Percentiles rank a stretch among this genome's conserved stretches.
These are phyloP conservation scores for Epichloe typhina DNA, from an alignment of 2,329 filamentous ascomycete species.

Conservation along the genomic window DNA sequence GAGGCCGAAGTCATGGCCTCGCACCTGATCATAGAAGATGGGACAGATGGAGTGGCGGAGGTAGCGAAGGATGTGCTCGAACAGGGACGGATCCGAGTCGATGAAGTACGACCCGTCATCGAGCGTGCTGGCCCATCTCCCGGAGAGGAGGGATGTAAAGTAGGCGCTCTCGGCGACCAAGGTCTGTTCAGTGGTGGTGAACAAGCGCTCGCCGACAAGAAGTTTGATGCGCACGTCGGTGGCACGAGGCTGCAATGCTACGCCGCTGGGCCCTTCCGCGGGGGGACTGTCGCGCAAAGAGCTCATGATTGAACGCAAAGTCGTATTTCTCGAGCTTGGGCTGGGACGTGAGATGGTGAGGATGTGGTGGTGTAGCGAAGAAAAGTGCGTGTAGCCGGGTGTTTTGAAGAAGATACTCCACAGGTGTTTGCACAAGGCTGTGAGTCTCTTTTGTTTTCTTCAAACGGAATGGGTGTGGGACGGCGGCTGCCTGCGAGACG, in stretches of 20 bases:
- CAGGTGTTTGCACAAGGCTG: no score
- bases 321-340: no score
- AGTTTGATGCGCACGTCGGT: background rate
- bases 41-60: conserved; percentile 21
- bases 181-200: background rate
- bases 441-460: no score
- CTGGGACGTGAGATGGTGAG: no score
- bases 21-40: conserved; percentile 16
- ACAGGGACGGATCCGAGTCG: conserved; percentile 23
- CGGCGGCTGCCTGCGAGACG: no score
- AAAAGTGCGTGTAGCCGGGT: no score
- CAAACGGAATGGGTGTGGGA: no score
- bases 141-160: background rate
- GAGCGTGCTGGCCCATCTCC: background rate
- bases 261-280: background rate
- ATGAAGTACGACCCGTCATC: conserved; percentile 21
- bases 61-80: conserved; percentile 22
- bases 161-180: background rate
- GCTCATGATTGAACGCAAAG: no score
- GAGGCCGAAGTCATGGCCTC: background rate
- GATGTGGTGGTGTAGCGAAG: no score
- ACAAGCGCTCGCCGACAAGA: background rate
- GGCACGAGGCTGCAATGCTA: background rate
- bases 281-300: no score
- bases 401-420: no score